Conservation (phyloP, 495 filamentous ascomycete genomes). For the Hyaloscypha variabilis region DNA sequence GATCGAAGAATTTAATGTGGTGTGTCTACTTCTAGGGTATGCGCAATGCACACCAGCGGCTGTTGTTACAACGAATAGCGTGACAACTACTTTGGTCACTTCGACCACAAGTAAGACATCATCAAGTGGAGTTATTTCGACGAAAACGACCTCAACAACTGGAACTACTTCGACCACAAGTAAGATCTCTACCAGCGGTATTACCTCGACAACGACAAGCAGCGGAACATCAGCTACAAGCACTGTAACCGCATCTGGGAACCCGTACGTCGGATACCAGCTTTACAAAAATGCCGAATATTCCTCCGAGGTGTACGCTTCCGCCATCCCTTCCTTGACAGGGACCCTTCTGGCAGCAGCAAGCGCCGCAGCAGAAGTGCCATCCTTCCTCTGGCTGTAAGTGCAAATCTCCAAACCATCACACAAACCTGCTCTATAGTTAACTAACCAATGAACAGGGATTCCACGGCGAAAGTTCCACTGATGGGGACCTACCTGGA, state of each 20-base stretch:
- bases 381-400: conserved; percentile 64
- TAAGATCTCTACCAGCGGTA: not conserved
- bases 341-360: conserved; percentile 42
- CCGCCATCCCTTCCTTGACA: conserved; percentile 50
- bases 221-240: conserved; percentile 2
- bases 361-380: conserved; percentile 51
- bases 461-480: conserved; percentile 49
- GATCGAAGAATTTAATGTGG: not conserved
- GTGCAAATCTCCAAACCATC: conserved; percentile 15
- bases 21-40: not conserved
- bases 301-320: conserved; percentile 50
- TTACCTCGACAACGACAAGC: not conserved
- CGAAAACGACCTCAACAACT: not conserved
- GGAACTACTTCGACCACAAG: not conserved
- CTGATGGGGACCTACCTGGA: conserved; percentile 48
- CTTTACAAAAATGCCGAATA: conserved; percentile 58
- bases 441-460: conserved; percentile 30
- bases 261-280: conserved; percentile 51
- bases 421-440: not conserved
- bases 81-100: not conserved
- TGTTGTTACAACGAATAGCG: not conserved
- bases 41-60: not conserved
- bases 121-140: not conserved
- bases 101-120: not conserved
- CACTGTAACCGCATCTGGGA: conserved; percentile 37